Evolutionary conservation across 805 yeast genomes (phyloP).

Genomic region (Lipomyces spencermartinsiae): DNA sequence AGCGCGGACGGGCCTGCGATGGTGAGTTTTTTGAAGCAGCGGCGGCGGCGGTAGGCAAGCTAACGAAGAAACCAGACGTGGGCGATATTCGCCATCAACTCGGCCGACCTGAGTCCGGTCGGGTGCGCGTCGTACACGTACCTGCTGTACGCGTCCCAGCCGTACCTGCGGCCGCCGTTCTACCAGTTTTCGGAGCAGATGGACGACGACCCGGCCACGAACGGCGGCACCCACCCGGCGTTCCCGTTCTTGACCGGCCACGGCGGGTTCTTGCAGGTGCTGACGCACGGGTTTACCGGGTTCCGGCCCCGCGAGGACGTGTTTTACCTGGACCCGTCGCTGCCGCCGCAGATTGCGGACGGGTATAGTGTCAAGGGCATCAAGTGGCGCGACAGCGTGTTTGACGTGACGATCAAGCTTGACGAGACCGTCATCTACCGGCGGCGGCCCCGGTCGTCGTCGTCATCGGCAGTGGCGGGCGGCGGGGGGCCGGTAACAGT

Average conservation of each 20-base stretch:
- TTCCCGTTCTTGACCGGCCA: slow-evolving; percentile 88
- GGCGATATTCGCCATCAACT: slow-evolving; percentile 79
- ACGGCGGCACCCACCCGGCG: slow-evolving; percentile 85
- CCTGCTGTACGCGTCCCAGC: slow-evolving; percentile 68
- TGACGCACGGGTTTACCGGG: slow-evolving; percentile 77
- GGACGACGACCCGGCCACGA: slow-evolving; percentile 65
- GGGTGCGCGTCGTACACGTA: slow-evolving; percentile 84
- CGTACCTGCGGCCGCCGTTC: slow-evolving; percentile 78
- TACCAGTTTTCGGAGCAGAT: slow-evolving; percentile 85
- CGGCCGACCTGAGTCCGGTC: slow-evolving; percentile 60
- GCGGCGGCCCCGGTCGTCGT: too few relatives aligned
- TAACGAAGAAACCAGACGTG: too few relatives aligned
- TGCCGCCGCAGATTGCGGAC: slow-evolving; percentile 62
- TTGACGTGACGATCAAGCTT: slow-evolving; percentile 59
- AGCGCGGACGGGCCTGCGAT: slow-evolving; percentile 85
- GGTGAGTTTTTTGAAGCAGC: slow-evolving; percentile 48
- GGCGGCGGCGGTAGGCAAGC: too few relatives aligned
- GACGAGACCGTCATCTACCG: slow-evolving; percentile 59
- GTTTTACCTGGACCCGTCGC: slow-evolving; percentile 61
- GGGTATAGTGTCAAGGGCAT: slow-evolving; percentile 66
- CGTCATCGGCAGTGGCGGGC: slow-evolving; percentile 6
- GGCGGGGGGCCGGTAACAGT: slow-evolving; percentile 48
- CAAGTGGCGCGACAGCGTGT: slow-evolving; percentile 63
- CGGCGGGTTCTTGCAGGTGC: slow-evolving; percentile 78
- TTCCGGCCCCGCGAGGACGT: slow-evolving; percentile 59